These are phyloP conservation scores for Tylopilus rubrobrunneus DNA, from an alignment of 768 basidiomycete species.

Conservation along the genomic window DNA sequence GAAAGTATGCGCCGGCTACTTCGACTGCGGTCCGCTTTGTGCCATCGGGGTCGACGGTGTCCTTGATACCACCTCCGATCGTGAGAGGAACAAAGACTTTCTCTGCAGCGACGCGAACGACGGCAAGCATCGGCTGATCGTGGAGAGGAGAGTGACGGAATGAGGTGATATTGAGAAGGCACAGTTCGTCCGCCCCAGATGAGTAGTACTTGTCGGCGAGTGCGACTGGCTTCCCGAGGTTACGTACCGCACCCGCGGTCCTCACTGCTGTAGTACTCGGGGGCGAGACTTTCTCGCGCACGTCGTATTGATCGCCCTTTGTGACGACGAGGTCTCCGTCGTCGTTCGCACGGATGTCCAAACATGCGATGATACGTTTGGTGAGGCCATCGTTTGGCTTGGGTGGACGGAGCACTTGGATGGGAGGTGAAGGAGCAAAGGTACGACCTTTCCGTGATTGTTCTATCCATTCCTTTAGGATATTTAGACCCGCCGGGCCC, in stretches of 20 bases:
- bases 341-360: constrained; percentile 97
- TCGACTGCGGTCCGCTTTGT: constrained; percentile 83
- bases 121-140: constrained; percentile 98
- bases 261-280: constrained; percentile 32
- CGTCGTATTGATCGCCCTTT: constrained; percentile 99
- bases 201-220: constrained; percentile 83
- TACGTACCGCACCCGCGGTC: constrained; percentile 79
- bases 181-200: constrained; percentile 92
- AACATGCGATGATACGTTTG: constrained; percentile 93
- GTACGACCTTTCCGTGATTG: constrained; percentile 43
- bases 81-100: constrained; percentile 96
- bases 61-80: constrained; percentile 97
- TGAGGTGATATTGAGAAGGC: constrained; percentile 98
- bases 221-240: constrained; percentile 95
- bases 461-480: constrained; percentile 79
- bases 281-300: constrained; percentile 69
- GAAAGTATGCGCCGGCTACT: constrained; percentile 94
- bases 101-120: constrained; percentile 86
- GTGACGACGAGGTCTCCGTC: constrained; percentile 96
- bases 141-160: constrained; percentile 94
- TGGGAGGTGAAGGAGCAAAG: constrained; percentile 22
- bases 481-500: constrained; percentile 76
- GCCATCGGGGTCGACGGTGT: constrained; percentile 92
- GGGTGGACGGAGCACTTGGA: constrained; percentile 35
- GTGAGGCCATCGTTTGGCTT: constrained; percentile 66